Evolutionary conservation across 1,284 basidiomycete species (phyloP).

Genomic region (Cutaneotrichosporon sp.): DNA sequence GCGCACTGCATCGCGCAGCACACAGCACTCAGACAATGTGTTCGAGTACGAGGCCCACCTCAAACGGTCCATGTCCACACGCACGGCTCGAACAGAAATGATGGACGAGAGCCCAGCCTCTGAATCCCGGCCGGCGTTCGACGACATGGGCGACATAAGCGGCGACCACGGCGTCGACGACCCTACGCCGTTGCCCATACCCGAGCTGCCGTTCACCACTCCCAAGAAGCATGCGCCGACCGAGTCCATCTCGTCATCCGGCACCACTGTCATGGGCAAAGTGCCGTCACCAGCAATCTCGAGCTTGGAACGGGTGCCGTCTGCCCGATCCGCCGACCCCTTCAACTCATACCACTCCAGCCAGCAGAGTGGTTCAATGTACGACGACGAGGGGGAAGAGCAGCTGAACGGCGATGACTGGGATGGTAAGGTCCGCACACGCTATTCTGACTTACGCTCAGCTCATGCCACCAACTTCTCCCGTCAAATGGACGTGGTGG

Average conservation of each 20-base stretch:
- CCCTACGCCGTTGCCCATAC: constrained; percentile 8
- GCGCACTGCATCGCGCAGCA: constrained; percentile 41
- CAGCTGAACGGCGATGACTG: constrained; percentile 1
- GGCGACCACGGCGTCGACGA: constrained; percentile 9
- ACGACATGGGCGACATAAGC: constrained; percentile 8
- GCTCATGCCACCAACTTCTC: not conserved
- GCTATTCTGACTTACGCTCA: not conserved
- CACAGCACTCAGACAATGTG: constrained; percentile 41
- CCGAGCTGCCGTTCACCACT: constrained; percentile 24
- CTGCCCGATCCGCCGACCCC: not conserved
- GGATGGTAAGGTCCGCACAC: not conserved
- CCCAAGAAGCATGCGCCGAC: constrained; percentile 32
- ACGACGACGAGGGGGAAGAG: not conserved
- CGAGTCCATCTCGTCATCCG: constrained; percentile 37
- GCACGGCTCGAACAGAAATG: constrained; percentile 37
- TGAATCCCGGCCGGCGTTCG: constrained; percentile 13
- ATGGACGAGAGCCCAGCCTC: constrained; percentile 14
- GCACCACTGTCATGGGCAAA: constrained; percentile 9
- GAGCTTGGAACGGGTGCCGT: not conserved
- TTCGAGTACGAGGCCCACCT: constrained; percentile 51
- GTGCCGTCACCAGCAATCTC: not conserved
- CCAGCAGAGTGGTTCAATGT: not conserved
- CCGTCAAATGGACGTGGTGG: not conserved
- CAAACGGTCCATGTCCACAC: constrained; percentile 40
- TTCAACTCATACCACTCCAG: constrained; percentile 9